These are phyloP conservation scores for Sclerotinia nivalis DNA, from an alignment of 2,329 filamentous ascomycete species.

Conservation along the genomic window DNA sequence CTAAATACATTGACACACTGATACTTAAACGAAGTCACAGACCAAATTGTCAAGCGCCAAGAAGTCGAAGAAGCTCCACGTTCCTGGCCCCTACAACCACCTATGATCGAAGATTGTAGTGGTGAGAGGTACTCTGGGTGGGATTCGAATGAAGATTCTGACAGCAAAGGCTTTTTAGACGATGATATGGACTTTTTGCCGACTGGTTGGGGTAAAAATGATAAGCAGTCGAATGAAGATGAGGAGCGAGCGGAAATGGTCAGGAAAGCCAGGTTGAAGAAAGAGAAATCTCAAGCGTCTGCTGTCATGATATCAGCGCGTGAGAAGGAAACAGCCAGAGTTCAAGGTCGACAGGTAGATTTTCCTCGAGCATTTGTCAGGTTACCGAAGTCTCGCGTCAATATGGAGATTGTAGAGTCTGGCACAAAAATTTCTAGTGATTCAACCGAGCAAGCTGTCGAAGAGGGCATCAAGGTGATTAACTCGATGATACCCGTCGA, in stretches of 20 bases:
- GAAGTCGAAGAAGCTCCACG: background rate
- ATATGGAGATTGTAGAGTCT: background rate
- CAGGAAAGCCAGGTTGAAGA: conserved; percentile 6
- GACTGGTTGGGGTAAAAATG: background rate
- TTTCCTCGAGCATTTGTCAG: background rate
- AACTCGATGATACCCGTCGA: rapidly evolving
- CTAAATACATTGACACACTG: background rate
- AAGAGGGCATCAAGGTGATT: background rate
- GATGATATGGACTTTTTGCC: conserved; percentile 13
- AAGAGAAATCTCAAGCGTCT: background rate
- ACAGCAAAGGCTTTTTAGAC: background rate
- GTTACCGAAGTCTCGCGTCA: background rate
- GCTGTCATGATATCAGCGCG: background rate
- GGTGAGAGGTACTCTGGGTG: background rate
- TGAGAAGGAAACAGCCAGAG: background rate
- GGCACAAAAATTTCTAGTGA: background rate
- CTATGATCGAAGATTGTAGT: background rate
- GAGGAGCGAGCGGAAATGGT: background rate
- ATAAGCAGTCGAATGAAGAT: background rate
- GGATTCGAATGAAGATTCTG: background rate
- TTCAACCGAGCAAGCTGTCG: background rate
- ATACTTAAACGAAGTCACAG: background rate
- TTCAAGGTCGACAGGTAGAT: background rate
- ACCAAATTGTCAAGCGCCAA: background rate
- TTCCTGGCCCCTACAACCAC: background rate